A percentile compares a stretch with the other conserved stretches of the same genome.
phyloP scores from a whole-genome alignment of 208 protist genomes.

The Crithidia thermophila region DNA sequence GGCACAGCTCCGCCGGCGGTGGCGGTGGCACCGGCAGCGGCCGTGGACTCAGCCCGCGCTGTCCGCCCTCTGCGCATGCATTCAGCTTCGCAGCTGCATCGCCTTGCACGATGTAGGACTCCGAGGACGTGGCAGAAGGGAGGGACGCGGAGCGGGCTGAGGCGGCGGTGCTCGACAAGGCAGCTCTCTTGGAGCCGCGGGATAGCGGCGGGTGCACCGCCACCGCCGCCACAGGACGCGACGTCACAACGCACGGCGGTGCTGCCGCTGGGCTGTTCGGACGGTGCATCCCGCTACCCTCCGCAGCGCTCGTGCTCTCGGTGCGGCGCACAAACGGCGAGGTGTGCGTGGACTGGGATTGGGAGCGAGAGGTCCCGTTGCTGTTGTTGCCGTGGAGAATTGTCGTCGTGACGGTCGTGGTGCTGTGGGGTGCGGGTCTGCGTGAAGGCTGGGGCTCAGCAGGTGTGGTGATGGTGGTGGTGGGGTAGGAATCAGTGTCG shows the following conservation, averaged over 20 bases:
- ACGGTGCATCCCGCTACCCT: too few species aligned
- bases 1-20: neutral
- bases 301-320: neutral
- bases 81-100: neutral
- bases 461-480: neutral
- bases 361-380: neutral
- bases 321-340: neutral
- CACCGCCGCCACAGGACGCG: constrained; percentile 9
- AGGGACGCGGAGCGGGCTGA: neutral
- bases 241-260: neutral
- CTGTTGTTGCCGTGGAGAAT: neutral
- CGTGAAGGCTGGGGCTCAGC: constrained; percentile 8
- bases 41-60: neutral
- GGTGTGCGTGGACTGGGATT: constrained; percentile 4
- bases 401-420: neutral
- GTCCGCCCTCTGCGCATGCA: neutral
- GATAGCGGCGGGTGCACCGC: constrained; percentile 20
- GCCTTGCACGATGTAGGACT: neutral
- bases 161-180: neutral
- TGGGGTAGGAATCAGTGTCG: neutral
- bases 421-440: neutral
- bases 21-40: neutral
- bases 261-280: too few species aligned
- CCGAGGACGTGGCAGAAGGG: neutral
- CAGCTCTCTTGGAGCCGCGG: constrained; percentile 1